A percentile compares a stretch with the other conserved stretches of the same genome.
Conservation (phyloP, 1,284 basidiomycete species). For the Moesziomyces antarcticus region DNA sequence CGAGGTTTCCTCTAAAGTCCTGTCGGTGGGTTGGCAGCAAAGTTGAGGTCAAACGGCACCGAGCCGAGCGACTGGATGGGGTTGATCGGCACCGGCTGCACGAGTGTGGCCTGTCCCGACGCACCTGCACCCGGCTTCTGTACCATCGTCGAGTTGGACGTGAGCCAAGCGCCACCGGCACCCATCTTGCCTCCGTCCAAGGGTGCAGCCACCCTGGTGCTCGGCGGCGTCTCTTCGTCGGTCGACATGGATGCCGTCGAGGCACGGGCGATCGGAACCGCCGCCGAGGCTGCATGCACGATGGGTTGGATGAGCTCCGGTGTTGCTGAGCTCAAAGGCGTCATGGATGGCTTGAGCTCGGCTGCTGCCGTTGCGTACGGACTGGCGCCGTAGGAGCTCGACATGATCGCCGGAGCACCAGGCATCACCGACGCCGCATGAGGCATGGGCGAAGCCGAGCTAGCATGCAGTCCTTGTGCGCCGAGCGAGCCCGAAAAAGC, state of each 20-base stretch:
- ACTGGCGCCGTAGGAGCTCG: slow-evolving; percentile 1
- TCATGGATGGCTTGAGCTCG: slow-evolving; percentile 14
- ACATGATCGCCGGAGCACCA: neutral
- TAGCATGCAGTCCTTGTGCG: slow-evolving; percentile 8
- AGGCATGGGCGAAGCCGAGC: slow-evolving; percentile 20
- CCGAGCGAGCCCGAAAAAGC: slow-evolving; percentile 6
- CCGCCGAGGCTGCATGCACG: neutral
- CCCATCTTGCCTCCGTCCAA: neutral
- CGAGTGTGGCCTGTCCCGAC: slow-evolving; percentile 5
- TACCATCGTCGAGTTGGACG: neutral
- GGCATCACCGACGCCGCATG: neutral
- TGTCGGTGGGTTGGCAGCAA: slow-evolving; percentile 5
- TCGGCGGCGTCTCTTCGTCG: slow-evolving; percentile 32
- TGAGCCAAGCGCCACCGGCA: slow-evolving; percentile 8
- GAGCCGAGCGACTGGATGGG: slow-evolving; percentile 16
- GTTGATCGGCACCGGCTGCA: slow-evolving; percentile 27
- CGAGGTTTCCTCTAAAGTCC: neutral
- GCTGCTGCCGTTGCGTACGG: neutral
- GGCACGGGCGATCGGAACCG: slow-evolving; percentile 7
- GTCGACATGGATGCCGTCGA: slow-evolving; percentile 31
- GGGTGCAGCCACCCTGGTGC: neutral
- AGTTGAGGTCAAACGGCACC: slow-evolving; percentile 21
- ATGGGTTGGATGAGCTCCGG: slow-evolving; percentile 22
- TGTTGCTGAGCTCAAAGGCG: slow-evolving; percentile 27
- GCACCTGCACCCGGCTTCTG: neutral